Conservation (phyloP, 2,329 filamentous ascomycete genomes). For the Aspergillus sclerotialis region DNA sequence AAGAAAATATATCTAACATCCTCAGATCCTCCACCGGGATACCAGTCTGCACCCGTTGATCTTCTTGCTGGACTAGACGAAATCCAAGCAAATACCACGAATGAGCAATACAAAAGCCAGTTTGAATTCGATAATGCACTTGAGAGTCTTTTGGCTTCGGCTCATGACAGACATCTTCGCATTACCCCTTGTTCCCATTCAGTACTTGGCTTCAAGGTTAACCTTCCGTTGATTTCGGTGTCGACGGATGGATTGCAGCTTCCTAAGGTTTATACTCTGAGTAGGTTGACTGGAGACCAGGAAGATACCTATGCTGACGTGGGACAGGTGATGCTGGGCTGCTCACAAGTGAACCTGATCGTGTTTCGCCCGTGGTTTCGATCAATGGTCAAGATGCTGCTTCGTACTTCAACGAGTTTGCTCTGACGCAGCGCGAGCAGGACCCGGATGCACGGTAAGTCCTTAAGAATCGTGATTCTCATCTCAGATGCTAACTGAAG, state of each 20-base stretch:
- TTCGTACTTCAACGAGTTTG: conserved; percentile 38
- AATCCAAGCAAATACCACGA: conserved; percentile 38
- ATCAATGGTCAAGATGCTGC: conserved; percentile 54
- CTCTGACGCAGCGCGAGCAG: conserved; percentile 44
- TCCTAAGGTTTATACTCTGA: conserved; percentile 50
- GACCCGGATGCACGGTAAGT: conserved; percentile 54
- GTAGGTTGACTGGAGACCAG: too few species aligned
- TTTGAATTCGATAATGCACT: conserved; percentile 52
- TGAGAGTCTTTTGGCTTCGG: conserved; percentile 45
- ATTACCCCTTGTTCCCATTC: conserved; percentile 21
- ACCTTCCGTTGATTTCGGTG: conserved; percentile 50
- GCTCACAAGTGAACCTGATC: conserved; percentile 14
- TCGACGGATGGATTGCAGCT: conserved; percentile 53
- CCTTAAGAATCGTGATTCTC: too few species aligned
- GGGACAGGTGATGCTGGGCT: conserved; percentile 13
- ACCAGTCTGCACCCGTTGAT: conserved; percentile 45
- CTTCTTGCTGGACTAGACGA: conserved; percentile 40
- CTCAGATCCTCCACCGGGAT: conserved; percentile 46
- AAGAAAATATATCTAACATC: too few species aligned
- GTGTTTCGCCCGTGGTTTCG: conserved; percentile 43
- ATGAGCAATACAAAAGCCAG: conserved; percentile 44
- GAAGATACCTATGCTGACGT: too few species aligned
- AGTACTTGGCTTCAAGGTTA: conserved; percentile 40
- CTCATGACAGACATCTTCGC: conserved; percentile 56
- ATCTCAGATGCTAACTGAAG: too few species aligned